These are phyloP conservation scores for Hanseniaspora hatyaiensis DNA, from an alignment of 805 yeast species.

Conservation along the genomic window DNA sequence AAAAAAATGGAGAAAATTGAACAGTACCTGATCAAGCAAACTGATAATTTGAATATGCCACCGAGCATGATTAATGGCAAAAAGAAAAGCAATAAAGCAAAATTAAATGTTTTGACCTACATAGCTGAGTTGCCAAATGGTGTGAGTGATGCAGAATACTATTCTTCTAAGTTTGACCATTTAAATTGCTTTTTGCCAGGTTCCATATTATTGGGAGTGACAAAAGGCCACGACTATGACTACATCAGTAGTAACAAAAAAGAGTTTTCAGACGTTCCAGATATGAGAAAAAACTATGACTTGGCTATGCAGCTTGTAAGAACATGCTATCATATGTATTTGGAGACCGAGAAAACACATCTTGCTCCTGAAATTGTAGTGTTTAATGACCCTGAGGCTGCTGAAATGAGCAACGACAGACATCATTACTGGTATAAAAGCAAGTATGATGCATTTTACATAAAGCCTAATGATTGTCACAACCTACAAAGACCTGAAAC, in stretches of 20 bases:
- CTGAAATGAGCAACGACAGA: constrained; percentile 17
- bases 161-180: constrained; percentile 69
- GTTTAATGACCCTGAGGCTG: constrained; percentile 37
- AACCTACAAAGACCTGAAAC: constrained; percentile 90
- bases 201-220: constrained; percentile 76
- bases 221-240: constrained; percentile 49
- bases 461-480: constrained; percentile 65
- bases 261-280: constrained; percentile 44
- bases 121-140: constrained; percentile 73
- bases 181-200: constrained; percentile 88
- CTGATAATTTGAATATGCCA: constrained; percentile 39
- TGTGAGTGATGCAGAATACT: constrained; percentile 34
- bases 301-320: constrained; percentile 65
- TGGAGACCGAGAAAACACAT: constrained; percentile 57
- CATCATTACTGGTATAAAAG: constrained; percentile 26
- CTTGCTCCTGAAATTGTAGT: constrained; percentile 81
- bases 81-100: not conserved
- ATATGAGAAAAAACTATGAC: constrained; percentile 49
- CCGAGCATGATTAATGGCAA: not conserved
- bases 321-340: constrained; percentile 78
- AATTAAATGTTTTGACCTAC: constrained; percentile 36
- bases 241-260: constrained; percentile 39
- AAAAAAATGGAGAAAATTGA: constrained; percentile 69
- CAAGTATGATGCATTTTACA: constrained; percentile 43
- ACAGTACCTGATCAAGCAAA: constrained; percentile 47